Evolutionary conservation across 2,329 filamentous ascomycete species (phyloP).

Genomic region (Fusarium acutatum): DNA sequence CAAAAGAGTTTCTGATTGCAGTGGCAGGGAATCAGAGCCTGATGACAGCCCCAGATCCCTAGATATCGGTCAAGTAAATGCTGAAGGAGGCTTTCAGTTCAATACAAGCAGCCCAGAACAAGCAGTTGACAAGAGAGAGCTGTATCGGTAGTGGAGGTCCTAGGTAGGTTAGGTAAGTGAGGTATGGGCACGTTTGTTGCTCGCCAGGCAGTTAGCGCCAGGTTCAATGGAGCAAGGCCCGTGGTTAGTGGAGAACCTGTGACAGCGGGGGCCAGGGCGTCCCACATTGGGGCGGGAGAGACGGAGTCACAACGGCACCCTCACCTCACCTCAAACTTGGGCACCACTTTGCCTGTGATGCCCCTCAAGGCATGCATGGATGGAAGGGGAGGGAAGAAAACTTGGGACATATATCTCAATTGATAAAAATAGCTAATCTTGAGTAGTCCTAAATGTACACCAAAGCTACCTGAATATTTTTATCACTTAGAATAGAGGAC

Average conservation of each 20-base stretch:
- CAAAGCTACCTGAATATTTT: neutral
- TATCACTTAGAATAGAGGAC: neutral
- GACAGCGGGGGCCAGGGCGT: slow-evolving; percentile 12
- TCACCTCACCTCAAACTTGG: slow-evolving; percentile 3
- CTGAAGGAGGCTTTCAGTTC: neutral
- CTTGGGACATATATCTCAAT: neutral
- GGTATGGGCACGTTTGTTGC: slow-evolving; percentile 15
- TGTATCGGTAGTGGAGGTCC: neutral
- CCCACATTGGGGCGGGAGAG: slow-evolving; percentile 29
- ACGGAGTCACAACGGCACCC: slow-evolving; percentile 5
- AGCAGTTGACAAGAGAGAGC: slow-evolving; percentile 1
- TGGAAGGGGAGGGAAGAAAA: neutral
- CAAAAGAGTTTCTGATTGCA: slow-evolving; percentile 2
- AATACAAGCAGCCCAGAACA: neutral
- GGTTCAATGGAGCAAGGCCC: slow-evolving; percentile 26
- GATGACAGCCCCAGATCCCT: neutral
- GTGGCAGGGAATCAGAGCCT: neutral
- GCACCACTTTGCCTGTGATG: neutral
- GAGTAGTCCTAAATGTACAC: neutral
- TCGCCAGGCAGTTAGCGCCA: slow-evolving; percentile 17
- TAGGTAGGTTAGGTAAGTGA: neutral
- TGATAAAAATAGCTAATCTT: neutral
- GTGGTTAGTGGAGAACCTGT: slow-evolving; percentile 12
- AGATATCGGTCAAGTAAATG: neutral
- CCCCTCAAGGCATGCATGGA: neutral